A percentile compares a stretch with the other conserved stretches of the same genome.
phyloP scores from a whole-genome alignment of 192 early-diverging fungal species.

The Podila minutissima region DNA sequence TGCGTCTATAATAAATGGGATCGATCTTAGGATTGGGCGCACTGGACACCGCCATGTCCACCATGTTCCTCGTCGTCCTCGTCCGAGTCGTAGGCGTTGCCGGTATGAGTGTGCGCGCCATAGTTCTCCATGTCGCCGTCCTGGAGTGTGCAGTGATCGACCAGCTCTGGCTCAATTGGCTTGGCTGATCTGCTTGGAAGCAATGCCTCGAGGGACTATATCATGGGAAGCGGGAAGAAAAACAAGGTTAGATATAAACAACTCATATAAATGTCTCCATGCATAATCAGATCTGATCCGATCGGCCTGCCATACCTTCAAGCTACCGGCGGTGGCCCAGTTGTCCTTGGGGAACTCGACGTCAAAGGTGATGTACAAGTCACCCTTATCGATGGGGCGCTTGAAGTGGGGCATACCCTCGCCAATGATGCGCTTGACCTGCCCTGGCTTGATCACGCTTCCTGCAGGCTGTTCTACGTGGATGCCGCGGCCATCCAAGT shows the following conservation, averaged over 20 bases:
- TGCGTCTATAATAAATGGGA: background rate
- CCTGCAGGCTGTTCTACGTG: conserved; percentile 86
- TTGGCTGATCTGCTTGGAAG: conserved; percentile 19
- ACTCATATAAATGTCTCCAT: no score
- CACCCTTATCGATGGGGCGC: conserved; percentile 79
- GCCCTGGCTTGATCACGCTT: conserved; percentile 86
- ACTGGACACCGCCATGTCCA: conserved; percentile 50
- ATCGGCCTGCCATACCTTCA: conserved; percentile 24
- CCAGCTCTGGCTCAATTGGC: conserved; percentile 52
- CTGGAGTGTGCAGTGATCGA: conserved; percentile 58
- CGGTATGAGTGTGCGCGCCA: conserved; percentile 49
- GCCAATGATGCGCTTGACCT: conserved; percentile 81
- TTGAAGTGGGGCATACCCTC: conserved; percentile 95
- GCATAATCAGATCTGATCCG: no score
- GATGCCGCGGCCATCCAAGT: conserved; percentile 90
- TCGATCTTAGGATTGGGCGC: conserved; percentile 54
- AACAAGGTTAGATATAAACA: background rate
- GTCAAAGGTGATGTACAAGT: conserved; percentile 88
- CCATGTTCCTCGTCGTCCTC: conserved; percentile 49
- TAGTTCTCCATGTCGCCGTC: conserved; percentile 56
- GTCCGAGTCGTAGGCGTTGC: conserved; percentile 64
- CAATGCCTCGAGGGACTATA: conserved; percentile 40
- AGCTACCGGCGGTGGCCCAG: conserved; percentile 48
- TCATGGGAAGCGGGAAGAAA: background rate
- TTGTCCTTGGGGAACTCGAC: conserved; percentile 83